These are phyloP conservation scores for Pythium pyrilobum DNA, from an alignment of 352 stramenopile genomes.

Conservation along the genomic window DNA sequence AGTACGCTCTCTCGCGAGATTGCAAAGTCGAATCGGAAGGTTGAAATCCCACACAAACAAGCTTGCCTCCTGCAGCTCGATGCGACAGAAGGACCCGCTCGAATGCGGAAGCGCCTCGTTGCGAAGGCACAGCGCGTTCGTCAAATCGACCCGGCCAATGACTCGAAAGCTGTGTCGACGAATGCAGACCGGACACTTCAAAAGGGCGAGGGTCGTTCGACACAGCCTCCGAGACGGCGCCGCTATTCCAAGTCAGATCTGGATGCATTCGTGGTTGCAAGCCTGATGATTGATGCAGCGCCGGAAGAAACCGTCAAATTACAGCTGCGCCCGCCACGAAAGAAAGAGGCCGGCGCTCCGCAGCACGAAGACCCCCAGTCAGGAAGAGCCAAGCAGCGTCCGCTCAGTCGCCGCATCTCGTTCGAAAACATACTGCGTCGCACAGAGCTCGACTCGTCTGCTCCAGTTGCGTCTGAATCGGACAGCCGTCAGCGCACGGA, in stretches of 20 bases:
- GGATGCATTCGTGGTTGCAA: too few relatives aligned
- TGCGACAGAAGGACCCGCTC: conserved; percentile 57
- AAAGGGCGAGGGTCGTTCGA: too few relatives aligned
- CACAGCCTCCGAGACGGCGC: background rate
- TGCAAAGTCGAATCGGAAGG: too few relatives aligned
- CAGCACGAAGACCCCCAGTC: background rate
- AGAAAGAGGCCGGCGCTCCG: too few relatives aligned
- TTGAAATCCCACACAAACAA: too few relatives aligned
- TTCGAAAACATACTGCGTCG: conserved; percentile 12
- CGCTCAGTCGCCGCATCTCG: conserved; percentile 10
- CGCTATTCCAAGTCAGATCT: conserved; percentile 16
- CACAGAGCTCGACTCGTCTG: background rate
- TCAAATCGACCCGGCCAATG: too few relatives aligned
- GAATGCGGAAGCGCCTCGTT: conserved; percentile 59
- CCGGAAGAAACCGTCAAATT: too few relatives aligned
- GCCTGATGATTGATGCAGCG: too few relatives aligned
- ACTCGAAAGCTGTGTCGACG: too few relatives aligned
- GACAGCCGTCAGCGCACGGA: background rate
- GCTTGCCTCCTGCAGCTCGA: too few relatives aligned
- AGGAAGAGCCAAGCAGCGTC: background rate
- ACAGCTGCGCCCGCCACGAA: conserved; percentile 2
- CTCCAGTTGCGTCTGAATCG: background rate
- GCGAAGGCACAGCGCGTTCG: conserved; percentile 10
- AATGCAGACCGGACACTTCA: too few relatives aligned
- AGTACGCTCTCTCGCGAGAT: too few relatives aligned